Percentiles rank a stretch among this genome's conserved stretches.
phyloP scores from a whole-genome alignment of 768 basidiomycete species.

The Gymnopilus junonius region DNA sequence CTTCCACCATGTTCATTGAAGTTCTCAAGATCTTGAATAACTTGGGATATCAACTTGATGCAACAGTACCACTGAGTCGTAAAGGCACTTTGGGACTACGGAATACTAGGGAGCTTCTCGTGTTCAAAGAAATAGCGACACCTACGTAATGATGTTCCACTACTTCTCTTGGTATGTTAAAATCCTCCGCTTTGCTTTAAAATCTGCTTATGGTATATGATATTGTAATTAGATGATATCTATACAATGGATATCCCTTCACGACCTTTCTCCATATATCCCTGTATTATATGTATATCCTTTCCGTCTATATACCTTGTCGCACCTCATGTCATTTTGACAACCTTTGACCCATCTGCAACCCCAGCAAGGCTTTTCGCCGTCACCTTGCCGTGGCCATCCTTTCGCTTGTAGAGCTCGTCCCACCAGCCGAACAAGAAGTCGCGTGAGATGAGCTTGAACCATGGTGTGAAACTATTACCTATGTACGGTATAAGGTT shows the following conservation, averaged over 20 bases:
- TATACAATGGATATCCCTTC: neutral
- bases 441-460: conserved; percentile 96
- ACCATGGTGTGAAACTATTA: conserved; percentile 97
- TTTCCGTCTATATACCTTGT: neutral
- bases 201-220: conserved; percentile 6
- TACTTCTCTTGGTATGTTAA: neutral
- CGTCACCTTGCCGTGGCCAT: conserved; percentile 56
- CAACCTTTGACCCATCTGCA: conserved; percentile 73
- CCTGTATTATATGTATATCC: conserved; percentile 9
- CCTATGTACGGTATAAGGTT: conserved; percentile 42
- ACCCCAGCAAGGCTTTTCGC: conserved; percentile 68
- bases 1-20: conserved; percentile 62
- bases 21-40: conserved; percentile 61
- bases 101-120: conserved; percentile 42
- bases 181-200: neutral
- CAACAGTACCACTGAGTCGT: conserved; percentile 63
- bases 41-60: conserved; percentile 66
- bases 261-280: neutral
- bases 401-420: conserved; percentile 70
- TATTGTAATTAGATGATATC: conserved; percentile 10
- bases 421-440: conserved; percentile 99
- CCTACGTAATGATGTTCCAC: neutral
- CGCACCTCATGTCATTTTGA: conserved; percentile 42
- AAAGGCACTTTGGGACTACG: conserved; percentile 48
- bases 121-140: conserved; percentile 15